Evolutionary conservation across 306 rosid species (phyloP), one percentile per base, ranked within the genome.

Genomic region (Ormosia semicastrata): DNA sequence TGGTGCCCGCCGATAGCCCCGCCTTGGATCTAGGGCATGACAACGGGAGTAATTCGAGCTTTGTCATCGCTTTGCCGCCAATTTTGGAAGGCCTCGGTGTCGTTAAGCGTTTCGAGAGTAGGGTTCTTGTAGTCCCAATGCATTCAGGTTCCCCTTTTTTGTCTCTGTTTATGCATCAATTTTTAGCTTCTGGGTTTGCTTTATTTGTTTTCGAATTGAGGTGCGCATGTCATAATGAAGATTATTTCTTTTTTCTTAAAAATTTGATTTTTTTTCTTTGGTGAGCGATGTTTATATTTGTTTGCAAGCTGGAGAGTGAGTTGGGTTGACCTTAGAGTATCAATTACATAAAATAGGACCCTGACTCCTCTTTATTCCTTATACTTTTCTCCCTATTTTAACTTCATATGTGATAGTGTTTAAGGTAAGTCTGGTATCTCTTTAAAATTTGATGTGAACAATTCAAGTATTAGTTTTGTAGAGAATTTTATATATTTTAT

Each of bases 11-110:
- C 1, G 96, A 95, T 82, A 44, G 88, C 57, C 79, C 91, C 14
- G 80, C 87, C 14, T 81, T 95, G 85, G 98, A 95, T 86, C 96
- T 86, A 69, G 95, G 90, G 78, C 88, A 91, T 15, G 66, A 75
- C 0, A 93, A 91, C 24, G 88, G 91, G 15, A 77, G 83, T 5
- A 79, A 60, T 54, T 88, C 96, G 1, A 76, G 93, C 3, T 95
- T 80, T 30, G 97, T 95, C 5, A 81, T 93, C 44, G 76, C 93
- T 1, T 94, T 97, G 0, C 99, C 99, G 0, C 86, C 91, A 24
- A 87, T 92, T 10, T 78, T 93, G 88, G 99, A 92, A 72, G 98
- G 99, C 50, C 89, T 93, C 2, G 99, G 99, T 46, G 93, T 93
- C 68, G 94, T 92, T 67, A 95, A 93, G 89, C 94, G 91, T 4